These are phyloP conservation scores for Sporothrix protearum DNA, from an alignment of 2,329 filamentous ascomycete genomes.

Conservation along the genomic window DNA sequence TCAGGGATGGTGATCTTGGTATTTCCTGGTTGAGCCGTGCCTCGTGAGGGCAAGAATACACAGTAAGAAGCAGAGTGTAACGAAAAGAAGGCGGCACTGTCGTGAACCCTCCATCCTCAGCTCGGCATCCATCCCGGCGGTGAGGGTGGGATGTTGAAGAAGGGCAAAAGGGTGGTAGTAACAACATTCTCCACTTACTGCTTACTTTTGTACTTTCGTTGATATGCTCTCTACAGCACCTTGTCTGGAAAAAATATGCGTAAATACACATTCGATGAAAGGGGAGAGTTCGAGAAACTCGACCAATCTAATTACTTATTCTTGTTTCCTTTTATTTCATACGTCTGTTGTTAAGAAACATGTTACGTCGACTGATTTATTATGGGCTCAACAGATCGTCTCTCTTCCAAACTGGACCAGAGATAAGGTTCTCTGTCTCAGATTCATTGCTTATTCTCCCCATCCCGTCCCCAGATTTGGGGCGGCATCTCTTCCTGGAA, in stretches of 20 bases:
- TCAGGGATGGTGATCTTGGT: neutral
- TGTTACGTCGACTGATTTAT: too few species aligned
- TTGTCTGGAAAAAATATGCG: too few species aligned
- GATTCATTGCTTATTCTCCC: neutral
- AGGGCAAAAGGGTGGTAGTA: too few species aligned
- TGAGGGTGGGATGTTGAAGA: neutral
- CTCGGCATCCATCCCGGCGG: slow-evolving; percentile 3
- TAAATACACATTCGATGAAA: too few species aligned
- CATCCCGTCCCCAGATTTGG: neutral
- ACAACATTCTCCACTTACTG: too few species aligned
- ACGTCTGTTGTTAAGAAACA: too few species aligned
- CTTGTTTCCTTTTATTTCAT: too few species aligned
- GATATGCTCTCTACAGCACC: too few species aligned
- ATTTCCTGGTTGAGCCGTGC: neutral
- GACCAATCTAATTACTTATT: too few species aligned
- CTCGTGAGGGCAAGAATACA: neutral
- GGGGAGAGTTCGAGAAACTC: too few species aligned
- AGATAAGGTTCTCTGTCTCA: too few species aligned
- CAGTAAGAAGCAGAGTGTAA: neutral
- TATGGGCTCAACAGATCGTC: neutral
- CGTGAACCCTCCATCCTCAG: neutral
- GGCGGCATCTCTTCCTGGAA: neutral
- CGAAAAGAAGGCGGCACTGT: neutral
- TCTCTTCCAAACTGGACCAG: neutral
- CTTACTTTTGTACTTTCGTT: too few species aligned